A percentile compares a stretch with the other conserved stretches of the same genome.
Evolutionary conservation across 2,329 filamentous ascomycete genomes (phyloP).

Genomic region (Chalara sp.): DNA sequence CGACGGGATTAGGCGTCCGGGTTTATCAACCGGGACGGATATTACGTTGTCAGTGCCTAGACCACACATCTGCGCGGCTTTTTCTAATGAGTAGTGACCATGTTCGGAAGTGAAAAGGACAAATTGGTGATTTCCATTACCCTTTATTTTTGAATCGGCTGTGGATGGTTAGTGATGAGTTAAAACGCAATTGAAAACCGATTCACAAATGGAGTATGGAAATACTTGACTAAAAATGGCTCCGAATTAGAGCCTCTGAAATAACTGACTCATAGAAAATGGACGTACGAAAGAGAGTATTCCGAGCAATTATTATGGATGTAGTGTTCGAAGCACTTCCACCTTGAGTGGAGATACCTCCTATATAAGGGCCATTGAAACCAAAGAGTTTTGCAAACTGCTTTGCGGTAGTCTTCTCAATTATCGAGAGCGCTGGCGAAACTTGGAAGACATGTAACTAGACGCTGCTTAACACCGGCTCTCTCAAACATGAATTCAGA

Average conservation of each 20-base stretch:
- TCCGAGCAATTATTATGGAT: conserved; percentile 80
- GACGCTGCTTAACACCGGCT: neutral
- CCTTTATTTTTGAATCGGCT: conserved; percentile 59
- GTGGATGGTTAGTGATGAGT: no score
- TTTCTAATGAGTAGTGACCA: conserved; percentile 92
- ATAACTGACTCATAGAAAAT: no score
- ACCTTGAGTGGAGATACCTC: conserved; percentile 67
- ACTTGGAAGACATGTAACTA: conserved; percentile 88
- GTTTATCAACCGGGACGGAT: conserved; percentile 63
- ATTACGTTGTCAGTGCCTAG: conserved; percentile 71
- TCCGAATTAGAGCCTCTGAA: no score
- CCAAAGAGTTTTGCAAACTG: conserved; percentile 72
- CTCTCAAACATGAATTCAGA: neutral
- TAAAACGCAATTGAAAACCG: no score
- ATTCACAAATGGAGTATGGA: no score
- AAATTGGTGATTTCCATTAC: conserved; percentile 61
- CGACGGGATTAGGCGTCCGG: conserved; percentile 63
- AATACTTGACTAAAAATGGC: no score
- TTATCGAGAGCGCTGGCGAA: conserved; percentile 77
- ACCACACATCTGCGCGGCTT: conserved; percentile 86
- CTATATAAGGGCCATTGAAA: conserved; percentile 58
- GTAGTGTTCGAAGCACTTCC: conserved; percentile 81
- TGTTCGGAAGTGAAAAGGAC: conserved; percentile 84
- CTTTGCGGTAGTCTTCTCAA: conserved; percentile 77
- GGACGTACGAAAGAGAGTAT: conserved; percentile 63